Percentiles rank a stretch among this genome's conserved stretches.
phyloP scores from a whole-genome alignment of 345 rosid genomes.

The Arabidopsis arenosa region DNA sequence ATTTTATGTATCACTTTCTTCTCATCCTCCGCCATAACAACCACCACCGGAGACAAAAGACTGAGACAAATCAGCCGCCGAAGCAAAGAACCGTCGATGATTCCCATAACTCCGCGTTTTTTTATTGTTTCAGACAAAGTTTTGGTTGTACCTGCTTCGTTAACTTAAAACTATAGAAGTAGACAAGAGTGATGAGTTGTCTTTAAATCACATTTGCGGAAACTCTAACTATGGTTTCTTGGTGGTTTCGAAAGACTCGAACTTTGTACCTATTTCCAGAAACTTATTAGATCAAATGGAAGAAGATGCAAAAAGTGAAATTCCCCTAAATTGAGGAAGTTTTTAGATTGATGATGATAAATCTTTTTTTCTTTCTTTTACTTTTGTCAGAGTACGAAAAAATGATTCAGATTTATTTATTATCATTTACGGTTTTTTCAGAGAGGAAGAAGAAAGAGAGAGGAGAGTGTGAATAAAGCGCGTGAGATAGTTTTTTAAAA shows the following conservation, averaged over 20 bases:
- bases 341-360: not conserved
- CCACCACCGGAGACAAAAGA: slow-evolving; percentile 33
- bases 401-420: slow-evolving; percentile 2
- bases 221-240: not conserved
- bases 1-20: slow-evolving; percentile 44
- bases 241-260: slow-evolving; percentile 21
- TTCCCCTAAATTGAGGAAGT: slow-evolving; percentile 9
- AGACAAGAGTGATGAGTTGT: slow-evolving; percentile 42
- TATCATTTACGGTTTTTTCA: slow-evolving; percentile 24
- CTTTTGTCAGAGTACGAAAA: slow-evolving; percentile 10
- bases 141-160: slow-evolving; percentile 33
- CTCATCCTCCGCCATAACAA: slow-evolving; percentile 44
- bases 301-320: slow-evolving; percentile 2
- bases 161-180: slow-evolving; percentile 33
- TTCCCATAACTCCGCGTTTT: slow-evolving; percentile 26
- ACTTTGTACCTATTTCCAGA: slow-evolving; percentile 27
- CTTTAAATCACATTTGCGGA: slow-evolving; percentile 36
- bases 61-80: slow-evolving; percentile 29
- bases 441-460: slow-evolving; percentile 17
- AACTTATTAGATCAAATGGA: not conserved
- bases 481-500: slow-evolving; percentile 15
- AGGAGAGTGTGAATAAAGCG: slow-evolving; percentile 16
- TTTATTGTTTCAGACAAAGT: not conserved
- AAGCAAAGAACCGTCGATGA: slow-evolving; percentile 23
- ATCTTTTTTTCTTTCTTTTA: not conserved